phyloP scores from a whole-genome alignment of 139 green algal species.

The Picochlorum sp. region DNA sequence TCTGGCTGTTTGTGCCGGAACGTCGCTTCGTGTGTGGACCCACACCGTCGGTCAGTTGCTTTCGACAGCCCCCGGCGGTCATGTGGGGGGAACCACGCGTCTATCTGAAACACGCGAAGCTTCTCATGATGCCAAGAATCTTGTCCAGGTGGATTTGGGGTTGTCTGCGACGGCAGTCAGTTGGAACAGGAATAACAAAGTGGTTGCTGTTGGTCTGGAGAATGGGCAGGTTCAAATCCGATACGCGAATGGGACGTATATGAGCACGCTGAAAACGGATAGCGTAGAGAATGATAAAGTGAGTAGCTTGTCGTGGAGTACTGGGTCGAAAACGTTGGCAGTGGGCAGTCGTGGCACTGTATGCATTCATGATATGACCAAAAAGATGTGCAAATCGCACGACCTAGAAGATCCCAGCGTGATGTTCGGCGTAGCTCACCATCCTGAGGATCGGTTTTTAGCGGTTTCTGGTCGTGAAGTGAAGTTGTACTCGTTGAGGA shows the following conservation, averaged over 20 bases:
- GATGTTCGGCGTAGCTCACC: conserved; percentile 9
- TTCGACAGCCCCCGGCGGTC: neutral
- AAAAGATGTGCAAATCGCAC: conserved; percentile 6
- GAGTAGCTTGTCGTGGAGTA: conserved; percentile 21
- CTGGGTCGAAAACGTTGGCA: conserved; percentile 29
- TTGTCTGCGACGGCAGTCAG: neutral
- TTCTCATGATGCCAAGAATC: neutral
- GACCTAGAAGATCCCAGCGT: neutral
- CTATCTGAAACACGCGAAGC: neutral
- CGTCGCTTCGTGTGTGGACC: no score
- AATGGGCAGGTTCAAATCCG: conserved; percentile 21
- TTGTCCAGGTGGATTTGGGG: neutral
- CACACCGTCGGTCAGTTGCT: no score
- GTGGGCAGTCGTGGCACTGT: conserved; percentile 11
- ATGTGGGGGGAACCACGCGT: neutral
- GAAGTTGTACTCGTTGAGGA: conserved; percentile 4
- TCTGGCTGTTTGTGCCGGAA: no score
- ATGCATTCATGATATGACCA: conserved; percentile 21
- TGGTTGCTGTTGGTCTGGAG: conserved; percentile 15
- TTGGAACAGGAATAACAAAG: conserved; percentile 41
- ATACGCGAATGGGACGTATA: conserved; percentile 15
- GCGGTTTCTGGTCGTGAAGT: conserved; percentile 5
- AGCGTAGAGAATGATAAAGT: neutral
- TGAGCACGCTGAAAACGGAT: conserved; percentile 14
- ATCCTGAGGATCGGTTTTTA: conserved; percentile 28